Percentiles rank a stretch among this genome's conserved stretches.
Conservation (phyloP, 495 filamentous ascomycete genomes). For the Hypoxylon crocopeplum region DNA sequence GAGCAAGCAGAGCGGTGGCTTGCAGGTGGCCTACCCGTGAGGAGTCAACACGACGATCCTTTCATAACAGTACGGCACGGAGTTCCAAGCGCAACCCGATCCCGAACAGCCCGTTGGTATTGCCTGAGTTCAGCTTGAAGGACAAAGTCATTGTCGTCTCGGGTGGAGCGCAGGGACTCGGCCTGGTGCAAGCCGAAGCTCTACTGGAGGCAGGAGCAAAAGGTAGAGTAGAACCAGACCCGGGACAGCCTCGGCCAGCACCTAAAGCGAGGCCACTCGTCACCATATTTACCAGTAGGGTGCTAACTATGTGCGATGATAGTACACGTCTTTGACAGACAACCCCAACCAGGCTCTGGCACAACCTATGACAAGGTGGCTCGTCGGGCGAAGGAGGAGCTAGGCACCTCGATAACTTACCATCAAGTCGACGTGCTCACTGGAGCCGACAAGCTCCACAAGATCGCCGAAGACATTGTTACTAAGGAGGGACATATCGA, state of each 20-base stretch:
- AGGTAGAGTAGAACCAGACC: conserved; percentile 36
- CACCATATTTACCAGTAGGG: background rate
- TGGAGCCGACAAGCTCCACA: conserved; percentile 70
- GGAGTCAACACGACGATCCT: conserved; percentile 12
- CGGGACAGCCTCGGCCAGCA: background rate
- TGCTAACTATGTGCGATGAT: conserved; percentile 11
- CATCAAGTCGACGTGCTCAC: conserved; percentile 82
- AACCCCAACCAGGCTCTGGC: conserved; percentile 49
- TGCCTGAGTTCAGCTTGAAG: conserved; percentile 81
- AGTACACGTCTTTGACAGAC: conserved; percentile 66
- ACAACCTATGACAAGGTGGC: conserved; percentile 66
- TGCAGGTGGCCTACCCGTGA: conserved; percentile 10
- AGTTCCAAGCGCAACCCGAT: background rate
- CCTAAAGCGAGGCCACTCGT: too few relatives aligned
- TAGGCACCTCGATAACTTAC: conserved; percentile 76
- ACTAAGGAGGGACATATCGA: conserved; percentile 75
- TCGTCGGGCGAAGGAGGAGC: conserved; percentile 65
- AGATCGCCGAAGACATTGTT: conserved; percentile 71
- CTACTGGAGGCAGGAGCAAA: conserved; percentile 81
- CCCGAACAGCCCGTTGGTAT: conserved; percentile 30
- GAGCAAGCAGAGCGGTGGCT: conserved; percentile 4
- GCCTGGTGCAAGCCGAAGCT: conserved; percentile 78
- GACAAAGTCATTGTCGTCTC: conserved; percentile 81
- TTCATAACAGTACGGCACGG: conserved; percentile 12
- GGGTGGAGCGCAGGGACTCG: conserved; percentile 80